phyloP scores from a whole-genome alignment of 1,139 yeast species.

The Ashbya aceris region DNA sequence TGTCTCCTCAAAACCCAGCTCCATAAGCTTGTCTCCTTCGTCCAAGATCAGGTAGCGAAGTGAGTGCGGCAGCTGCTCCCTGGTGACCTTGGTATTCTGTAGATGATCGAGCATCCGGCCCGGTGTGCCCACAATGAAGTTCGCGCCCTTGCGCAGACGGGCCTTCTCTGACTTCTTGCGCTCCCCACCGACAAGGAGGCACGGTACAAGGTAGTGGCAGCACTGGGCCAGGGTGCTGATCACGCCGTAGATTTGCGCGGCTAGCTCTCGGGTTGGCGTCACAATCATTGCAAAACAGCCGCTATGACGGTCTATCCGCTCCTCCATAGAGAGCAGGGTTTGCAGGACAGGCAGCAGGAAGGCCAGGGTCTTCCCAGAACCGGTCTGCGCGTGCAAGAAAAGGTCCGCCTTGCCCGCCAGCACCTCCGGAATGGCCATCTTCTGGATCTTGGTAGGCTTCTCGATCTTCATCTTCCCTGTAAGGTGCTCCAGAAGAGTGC shows the following conservation, averaged over 20 bases:
- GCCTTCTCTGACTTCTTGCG: slow-evolving; percentile 91
- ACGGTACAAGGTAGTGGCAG: slow-evolving; percentile 80
- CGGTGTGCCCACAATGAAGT: slow-evolving; percentile 83
- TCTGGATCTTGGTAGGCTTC: slow-evolving; percentile 81
- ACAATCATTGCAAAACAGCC: slow-evolving; percentile 84
- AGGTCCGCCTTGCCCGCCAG: slow-evolving; percentile 40
- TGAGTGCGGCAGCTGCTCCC: slow-evolving; percentile 58
- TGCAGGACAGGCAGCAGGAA: slow-evolving; percentile 72
- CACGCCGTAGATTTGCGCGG: slow-evolving; percentile 83
- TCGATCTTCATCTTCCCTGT: slow-evolving; percentile 48
- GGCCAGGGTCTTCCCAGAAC: slow-evolving; percentile 89
- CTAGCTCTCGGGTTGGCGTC: slow-evolving; percentile 91
- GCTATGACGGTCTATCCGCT: slow-evolving; percentile 48
- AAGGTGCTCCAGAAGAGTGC: slow-evolving; percentile 44
- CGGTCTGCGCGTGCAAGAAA: slow-evolving; percentile 90
- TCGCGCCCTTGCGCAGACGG: slow-evolving; percentile 79
- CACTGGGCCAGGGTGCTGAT: slow-evolving; percentile 61
- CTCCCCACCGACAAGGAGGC: slow-evolving; percentile 91
- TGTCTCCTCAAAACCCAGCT: slow-evolving; percentile 91
- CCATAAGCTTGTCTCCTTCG: slow-evolving; percentile 94
- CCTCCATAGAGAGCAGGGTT: slow-evolving; percentile 37
- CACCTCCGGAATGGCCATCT: slow-evolving; percentile 68
- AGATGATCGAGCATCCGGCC: slow-evolving; percentile 89
- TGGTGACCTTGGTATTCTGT: slow-evolving; percentile 70
- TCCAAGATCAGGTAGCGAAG: slow-evolving; percentile 80